These are phyloP conservation scores for Gossypium australe DNA, from an alignment of 345 rosid species.

Conservation along the genomic window DNA sequence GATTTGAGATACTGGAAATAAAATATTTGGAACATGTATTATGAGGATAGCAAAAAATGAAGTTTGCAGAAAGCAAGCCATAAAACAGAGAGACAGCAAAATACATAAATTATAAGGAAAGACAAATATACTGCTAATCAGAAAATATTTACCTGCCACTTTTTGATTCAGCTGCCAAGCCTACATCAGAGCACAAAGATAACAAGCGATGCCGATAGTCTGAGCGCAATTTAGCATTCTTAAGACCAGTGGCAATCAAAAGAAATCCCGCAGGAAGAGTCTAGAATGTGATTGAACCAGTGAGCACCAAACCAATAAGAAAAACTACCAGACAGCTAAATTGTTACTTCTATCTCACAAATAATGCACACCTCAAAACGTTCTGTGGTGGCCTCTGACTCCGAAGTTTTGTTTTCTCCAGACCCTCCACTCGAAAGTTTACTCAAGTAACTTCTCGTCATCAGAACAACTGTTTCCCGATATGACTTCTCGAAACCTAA, in stretches of 20 bases:
- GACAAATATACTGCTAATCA: slow-evolving; percentile 17
- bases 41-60: neutral
- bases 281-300: slow-evolving; percentile 59
- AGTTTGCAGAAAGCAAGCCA: neutral
- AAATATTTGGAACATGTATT: slow-evolving; percentile 5
- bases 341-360: slow-evolving; percentile 9
- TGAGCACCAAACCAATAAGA: slow-evolving; percentile 39
- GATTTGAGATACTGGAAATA: slow-evolving; percentile 15
- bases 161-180: slow-evolving; percentile 94
- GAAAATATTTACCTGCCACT: slow-evolving; percentile 69
- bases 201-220: slow-evolving; percentile 92
- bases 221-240: slow-evolving; percentile 62
- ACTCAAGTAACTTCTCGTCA: slow-evolving; percentile 91
- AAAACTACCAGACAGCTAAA: slow-evolving; percentile 17
- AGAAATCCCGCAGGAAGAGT: slow-evolving; percentile 99
- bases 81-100: neutral
- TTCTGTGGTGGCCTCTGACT: slow-evolving; percentile 82
- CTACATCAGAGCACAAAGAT: slow-evolving; percentile 96
- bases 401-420: slow-evolving; percentile 81
- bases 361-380: slow-evolving; percentile 72
- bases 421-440: slow-evolving; percentile 75
- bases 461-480: slow-evolving; percentile 91
- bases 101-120: slow-evolving; percentile 12
- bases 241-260: slow-evolving; percentile 80
- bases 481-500: slow-evolving; percentile 98